These are phyloP conservation scores for Pseudonitzschia pungens DNA, from an alignment of 108 stramenopile genomes.

Conservation along the genomic window DNA sequence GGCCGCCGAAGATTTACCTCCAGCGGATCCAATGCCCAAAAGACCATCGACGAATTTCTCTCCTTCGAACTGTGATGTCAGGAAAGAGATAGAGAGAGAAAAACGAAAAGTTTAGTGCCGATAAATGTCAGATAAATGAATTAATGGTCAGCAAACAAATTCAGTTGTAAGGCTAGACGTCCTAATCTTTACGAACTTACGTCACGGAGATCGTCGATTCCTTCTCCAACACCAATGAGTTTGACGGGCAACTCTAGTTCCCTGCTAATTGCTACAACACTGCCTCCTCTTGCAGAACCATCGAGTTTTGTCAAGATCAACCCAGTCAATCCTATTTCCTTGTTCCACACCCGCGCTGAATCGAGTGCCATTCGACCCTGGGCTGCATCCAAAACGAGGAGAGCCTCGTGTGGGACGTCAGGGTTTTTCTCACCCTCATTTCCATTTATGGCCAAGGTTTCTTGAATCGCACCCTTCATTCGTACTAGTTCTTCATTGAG, in stretches of 20 bases:
- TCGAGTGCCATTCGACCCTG: constrained; percentile 95
- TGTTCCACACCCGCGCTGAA: constrained; percentile 83
- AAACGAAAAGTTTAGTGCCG: background rate
- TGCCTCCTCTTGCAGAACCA: constrained; percentile 92
- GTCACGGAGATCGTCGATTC: constrained; percentile 81
- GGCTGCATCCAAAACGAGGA: constrained; percentile 92
- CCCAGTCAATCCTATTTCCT: constrained; percentile 88
- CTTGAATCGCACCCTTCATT: constrained; percentile 88
- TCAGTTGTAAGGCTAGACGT: background rate
- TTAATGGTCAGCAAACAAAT: background rate
- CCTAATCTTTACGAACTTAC: constrained; percentile 45
- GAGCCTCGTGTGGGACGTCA: constrained; percentile 86
- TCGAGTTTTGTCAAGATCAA: constrained; percentile 94
- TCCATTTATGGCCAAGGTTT: constrained; percentile 54
- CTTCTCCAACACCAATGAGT: constrained; percentile 94
- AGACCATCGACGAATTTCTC: constrained; percentile 81
- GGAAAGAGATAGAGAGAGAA: background rate
- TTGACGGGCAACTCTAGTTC: constrained; percentile 95
- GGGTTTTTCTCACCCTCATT: constrained; percentile 44
- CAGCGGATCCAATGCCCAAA: constrained; percentile 76
- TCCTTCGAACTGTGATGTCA: constrained; percentile 67
- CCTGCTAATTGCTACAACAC: constrained; percentile 86
- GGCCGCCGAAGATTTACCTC: constrained; percentile 35
- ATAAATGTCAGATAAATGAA: background rate
- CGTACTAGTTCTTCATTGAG: constrained; percentile 85